Evolutionary conservation across 2,329 filamentous ascomycete genomes (phyloP).

Genomic region (Colletotrichum sp.): DNA sequence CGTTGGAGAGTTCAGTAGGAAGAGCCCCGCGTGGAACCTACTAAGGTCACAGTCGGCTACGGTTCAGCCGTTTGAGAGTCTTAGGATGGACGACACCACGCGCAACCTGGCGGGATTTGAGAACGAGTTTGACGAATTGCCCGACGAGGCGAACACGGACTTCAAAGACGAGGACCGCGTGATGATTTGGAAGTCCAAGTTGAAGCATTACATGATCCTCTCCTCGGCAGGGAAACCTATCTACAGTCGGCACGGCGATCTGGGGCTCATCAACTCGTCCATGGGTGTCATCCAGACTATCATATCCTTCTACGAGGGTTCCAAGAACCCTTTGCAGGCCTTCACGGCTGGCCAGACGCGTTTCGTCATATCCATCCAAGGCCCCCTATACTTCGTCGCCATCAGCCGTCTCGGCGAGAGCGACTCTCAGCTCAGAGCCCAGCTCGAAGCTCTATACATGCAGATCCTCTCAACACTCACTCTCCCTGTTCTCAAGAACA

Average conservation of each 20-base stretch:
- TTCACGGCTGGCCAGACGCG: constrained; percentile 88
- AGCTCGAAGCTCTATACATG: constrained; percentile 96
- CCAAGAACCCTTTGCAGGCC: constrained; percentile 76
- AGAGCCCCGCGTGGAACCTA: constrained; percentile 72
- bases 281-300: constrained; percentile 97
- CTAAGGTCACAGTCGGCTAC: constrained; percentile 67
- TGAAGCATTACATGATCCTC: constrained; percentile 96
- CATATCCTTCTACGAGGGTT: constrained; percentile 92
- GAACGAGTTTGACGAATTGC: constrained; percentile 79
- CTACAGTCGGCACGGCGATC: constrained; percentile 92
- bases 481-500: constrained; percentile 81
- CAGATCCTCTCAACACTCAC: constrained; percentile 96
- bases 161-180: constrained; percentile 65
- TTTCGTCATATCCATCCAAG: constrained; percentile 86
- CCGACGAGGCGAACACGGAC: constrained; percentile 51
- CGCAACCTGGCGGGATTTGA: constrained; percentile 70
- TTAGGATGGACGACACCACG: constrained; percentile 45
- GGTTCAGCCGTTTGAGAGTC: constrained; percentile 65
- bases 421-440: constrained; percentile 82
- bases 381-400: constrained; percentile 89
- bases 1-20: constrained; percentile 70
- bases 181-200: constrained; percentile 83
- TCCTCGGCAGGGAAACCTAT: constrained; percentile 97
- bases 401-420: constrained; percentile 94
- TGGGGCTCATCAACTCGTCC: constrained; percentile 88